phyloP scores from a whole-genome alignment of 2,329 filamentous ascomycete genomes.

The Colletotrichum musicola region DNA sequence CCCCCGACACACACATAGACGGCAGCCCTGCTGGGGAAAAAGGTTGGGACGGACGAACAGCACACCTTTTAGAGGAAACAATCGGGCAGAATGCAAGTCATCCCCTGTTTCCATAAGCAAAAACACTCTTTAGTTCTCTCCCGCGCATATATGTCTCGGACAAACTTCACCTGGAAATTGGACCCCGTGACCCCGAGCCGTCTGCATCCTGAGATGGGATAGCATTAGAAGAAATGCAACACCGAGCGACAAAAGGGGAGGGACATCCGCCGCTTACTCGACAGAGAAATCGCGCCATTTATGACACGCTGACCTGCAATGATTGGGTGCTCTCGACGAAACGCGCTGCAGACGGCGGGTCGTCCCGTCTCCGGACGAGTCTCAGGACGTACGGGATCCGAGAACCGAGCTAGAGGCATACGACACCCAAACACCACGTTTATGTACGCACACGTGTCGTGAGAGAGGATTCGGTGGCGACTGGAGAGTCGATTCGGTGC shows the following conservation, averaged over 20 bases:
- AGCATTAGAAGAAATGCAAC: conserved; percentile 1
- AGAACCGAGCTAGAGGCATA: conserved; percentile 30
- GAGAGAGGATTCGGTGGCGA: too few relatives aligned
- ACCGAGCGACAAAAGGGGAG: neutral
- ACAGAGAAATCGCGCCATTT: conserved; percentile 35
- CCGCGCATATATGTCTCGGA: neutral
- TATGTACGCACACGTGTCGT: too few relatives aligned
- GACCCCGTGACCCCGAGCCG: neutral
- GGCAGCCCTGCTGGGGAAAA: neutral
- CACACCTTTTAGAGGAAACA: conserved; percentile 21
- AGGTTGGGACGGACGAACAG: conserved; percentile 24
- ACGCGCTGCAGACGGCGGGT: neutral
- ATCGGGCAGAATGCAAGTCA: conserved; percentile 1
- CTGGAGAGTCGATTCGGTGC: too few relatives aligned
- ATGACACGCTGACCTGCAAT: conserved; percentile 22
- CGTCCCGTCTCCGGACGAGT: conserved; percentile 33
- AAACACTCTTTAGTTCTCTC: neutral
- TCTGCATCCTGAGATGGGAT: neutral
- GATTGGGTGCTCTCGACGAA: conserved; percentile 35
- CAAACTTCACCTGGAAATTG: neutral
- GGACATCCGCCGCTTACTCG: conserved; percentile 19
- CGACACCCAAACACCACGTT: too few relatives aligned
- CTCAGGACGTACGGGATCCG: conserved; percentile 38
- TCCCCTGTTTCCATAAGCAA: neutral
- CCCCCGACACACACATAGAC: conserved; percentile 17